A percentile compares a stretch with the other conserved stretches of the same genome.
These are phyloP conservation scores for Pycnococcus provasolii DNA, from an alignment of 139 green algal genomes.

Conservation along the genomic window DNA sequence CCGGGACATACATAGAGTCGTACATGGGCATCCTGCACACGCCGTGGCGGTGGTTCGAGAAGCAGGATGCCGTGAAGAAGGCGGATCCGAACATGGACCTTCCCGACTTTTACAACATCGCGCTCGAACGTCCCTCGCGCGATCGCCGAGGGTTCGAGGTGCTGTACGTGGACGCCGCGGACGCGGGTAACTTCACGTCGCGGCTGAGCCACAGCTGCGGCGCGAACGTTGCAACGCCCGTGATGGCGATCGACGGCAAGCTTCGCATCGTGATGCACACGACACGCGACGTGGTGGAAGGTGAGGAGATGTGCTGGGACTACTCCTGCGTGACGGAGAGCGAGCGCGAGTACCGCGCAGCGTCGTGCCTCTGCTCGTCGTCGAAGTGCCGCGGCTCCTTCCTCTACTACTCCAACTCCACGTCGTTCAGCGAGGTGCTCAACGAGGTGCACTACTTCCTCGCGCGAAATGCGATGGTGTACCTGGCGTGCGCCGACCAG, in stretches of 20 bases:
- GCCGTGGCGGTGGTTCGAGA: slow-evolving; percentile 87
- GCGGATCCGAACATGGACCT: slow-evolving; percentile 50
- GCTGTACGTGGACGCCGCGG: slow-evolving; percentile 83
- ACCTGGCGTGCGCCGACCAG: slow-evolving; percentile 36
- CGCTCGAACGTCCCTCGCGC: slow-evolving; percentile 57
- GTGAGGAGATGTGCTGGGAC: slow-evolving; percentile 38
- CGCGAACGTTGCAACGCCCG: slow-evolving; percentile 76
- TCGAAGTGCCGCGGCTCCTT: slow-evolving; percentile 64
- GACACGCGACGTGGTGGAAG: slow-evolving; percentile 42
- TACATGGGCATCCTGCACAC: slow-evolving; percentile 87
- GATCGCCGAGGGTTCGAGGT: slow-evolving; percentile 50
- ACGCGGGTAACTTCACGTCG: slow-evolving; percentile 63
- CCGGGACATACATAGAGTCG: slow-evolving; percentile 78
- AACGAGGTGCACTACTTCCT: slow-evolving; percentile 61
- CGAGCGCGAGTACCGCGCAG: slow-evolving; percentile 65
- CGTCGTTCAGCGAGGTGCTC: slow-evolving; percentile 60
- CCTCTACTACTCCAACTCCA: slow-evolving; percentile 64
- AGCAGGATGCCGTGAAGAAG: slow-evolving; percentile 75
- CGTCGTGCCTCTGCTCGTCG: slow-evolving; percentile 74
- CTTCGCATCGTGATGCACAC: slow-evolving; percentile 81
- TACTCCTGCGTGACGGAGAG: slow-evolving; percentile 75
- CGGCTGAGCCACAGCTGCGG: slow-evolving; percentile 86
- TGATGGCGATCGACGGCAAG: slow-evolving; percentile 51
- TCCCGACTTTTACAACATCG: slow-evolving; percentile 92
- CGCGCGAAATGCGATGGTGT: slow-evolving; percentile 54